Percentiles rank a stretch among this genome's conserved stretches.
Conservation (phyloP, 1,139 yeast genomes). For the Meyerozyma sp. region DNA sequence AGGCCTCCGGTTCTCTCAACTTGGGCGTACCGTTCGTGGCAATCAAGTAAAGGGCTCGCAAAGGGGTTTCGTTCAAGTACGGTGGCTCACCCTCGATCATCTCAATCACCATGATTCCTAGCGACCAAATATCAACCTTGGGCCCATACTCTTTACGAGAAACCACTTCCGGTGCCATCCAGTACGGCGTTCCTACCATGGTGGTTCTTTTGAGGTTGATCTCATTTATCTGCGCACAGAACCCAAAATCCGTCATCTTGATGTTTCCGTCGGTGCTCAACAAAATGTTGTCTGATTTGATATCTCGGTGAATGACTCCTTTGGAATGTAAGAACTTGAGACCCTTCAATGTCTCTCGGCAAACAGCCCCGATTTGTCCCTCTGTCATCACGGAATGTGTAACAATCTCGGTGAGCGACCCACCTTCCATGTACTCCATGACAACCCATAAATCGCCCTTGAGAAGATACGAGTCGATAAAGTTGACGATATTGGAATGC, state of each 20-base stretch:
- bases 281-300: conserved; percentile 88
- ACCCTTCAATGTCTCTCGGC: conserved; percentile 85
- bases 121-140: conserved; percentile 94
- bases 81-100: conserved; percentile 99
- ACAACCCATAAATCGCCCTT: conserved; percentile 87
- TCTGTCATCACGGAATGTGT: conserved; percentile 94
- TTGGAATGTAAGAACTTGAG: conserved; percentile 82
- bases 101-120: conserved; percentile 96
- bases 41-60: conserved; percentile 84
- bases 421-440: conserved; percentile 99
- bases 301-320: conserved; percentile 95
- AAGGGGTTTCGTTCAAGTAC: conserved; percentile 89
- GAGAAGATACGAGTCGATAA: conserved; percentile 75
- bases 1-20: conserved; percentile 80
- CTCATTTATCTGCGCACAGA: conserved; percentile 95
- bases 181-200: conserved; percentile 99
- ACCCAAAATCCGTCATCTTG: conserved; percentile 84
- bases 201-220: conserved; percentile 83
- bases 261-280: conserved; percentile 81
- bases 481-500: conserved; percentile 89
- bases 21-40: conserved; percentile 96
- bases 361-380: conserved; percentile 96
- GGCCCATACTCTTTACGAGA: conserved; percentile 93
- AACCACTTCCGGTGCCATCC: conserved; percentile 99
- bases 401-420: conserved; percentile 90